These are phyloP conservation scores for Phytopythium kandeliae DNA, from an alignment of 352 stramenopile genomes.

Conservation along the genomic window DNA sequence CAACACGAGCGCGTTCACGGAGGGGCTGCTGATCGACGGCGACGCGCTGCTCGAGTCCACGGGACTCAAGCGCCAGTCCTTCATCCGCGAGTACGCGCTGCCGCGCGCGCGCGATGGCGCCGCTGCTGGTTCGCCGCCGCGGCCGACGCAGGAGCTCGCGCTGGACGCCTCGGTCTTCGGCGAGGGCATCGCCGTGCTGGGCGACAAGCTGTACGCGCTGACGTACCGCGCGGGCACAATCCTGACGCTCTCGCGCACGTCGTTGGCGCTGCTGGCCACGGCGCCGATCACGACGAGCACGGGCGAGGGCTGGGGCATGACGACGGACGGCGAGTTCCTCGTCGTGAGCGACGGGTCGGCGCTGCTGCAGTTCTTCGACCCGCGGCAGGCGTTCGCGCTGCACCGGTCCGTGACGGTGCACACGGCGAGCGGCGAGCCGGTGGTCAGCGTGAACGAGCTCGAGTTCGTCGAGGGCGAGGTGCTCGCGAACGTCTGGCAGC, in stretches of 20 bases:
- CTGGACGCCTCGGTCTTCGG: conserved; percentile 66
- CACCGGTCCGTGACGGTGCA: conserved; percentile 54
- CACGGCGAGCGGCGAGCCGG: conserved; percentile 20
- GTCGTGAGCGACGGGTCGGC: conserved; percentile 85
- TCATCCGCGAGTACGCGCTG: conserved; percentile 65
- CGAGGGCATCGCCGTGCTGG: conserved; percentile 68
- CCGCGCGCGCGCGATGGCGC: conserved; percentile 1
- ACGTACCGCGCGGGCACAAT: conserved; percentile 74
- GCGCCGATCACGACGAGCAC: conserved; percentile 67
- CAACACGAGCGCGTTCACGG: conserved; percentile 61
- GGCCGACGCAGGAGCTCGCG: conserved; percentile 37
- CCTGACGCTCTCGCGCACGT: conserved; percentile 48
- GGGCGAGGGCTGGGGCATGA: conserved; percentile 88
- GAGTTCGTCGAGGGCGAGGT: conserved; percentile 82
- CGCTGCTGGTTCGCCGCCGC: conserved; percentile 7
- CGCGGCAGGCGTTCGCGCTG: conserved; percentile 38
- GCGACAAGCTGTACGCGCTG: conserved; percentile 73
- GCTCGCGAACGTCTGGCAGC: conserved; percentile 86
- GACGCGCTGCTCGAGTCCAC: conserved; percentile 70
- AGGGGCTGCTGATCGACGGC: conserved; percentile 64
- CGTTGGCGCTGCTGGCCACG: conserved; percentile 44
- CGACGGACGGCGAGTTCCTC: conserved; percentile 69
- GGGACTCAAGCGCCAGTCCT: conserved; percentile 51
- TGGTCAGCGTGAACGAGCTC: conserved; percentile 81
- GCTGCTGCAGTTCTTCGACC: conserved; percentile 78